These are phyloP conservation scores for Erysimum cheiri DNA, from an alignment of 441 rosid genomes.

Conservation along the genomic window DNA sequence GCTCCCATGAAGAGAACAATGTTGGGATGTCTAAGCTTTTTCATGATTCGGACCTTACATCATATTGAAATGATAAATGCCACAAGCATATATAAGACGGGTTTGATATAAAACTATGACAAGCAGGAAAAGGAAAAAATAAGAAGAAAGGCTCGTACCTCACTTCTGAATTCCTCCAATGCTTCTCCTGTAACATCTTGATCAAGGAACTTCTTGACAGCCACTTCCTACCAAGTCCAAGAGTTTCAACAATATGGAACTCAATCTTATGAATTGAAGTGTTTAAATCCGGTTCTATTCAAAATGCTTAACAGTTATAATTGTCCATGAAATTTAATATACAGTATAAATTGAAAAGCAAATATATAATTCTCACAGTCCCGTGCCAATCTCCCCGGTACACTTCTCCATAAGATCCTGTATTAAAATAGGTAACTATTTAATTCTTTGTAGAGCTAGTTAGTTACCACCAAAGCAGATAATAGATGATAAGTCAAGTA, in stretches of 20 bases:
- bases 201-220: slow-evolving; percentile 78
- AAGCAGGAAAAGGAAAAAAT: neutral
- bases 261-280: slow-evolving; percentile 27
- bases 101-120: slow-evolving; percentile 5
- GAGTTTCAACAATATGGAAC: slow-evolving; percentile 40
- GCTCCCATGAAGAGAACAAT: slow-evolving; percentile 93
- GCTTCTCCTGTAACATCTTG: slow-evolving; percentile 72
- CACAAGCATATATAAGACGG: slow-evolving; percentile 11
- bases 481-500: slow-evolving; percentile 47
- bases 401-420: slow-evolving; percentile 99
- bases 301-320: slow-evolving; percentile 17
- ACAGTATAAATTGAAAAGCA: neutral
- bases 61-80: slow-evolving; percentile 14
- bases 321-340: neutral
- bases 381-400: slow-evolving; percentile 97
- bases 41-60: slow-evolving; percentile 70
- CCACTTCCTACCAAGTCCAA: slow-evolving; percentile 67
- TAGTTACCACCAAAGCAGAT: slow-evolving; percentile 41
- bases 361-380: slow-evolving; percentile 70
- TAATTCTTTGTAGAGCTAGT: slow-evolving; percentile 21
- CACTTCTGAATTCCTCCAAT: slow-evolving; percentile 76
- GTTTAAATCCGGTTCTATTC: neutral
- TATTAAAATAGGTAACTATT: slow-evolving; percentile 41
- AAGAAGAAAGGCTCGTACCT: slow-evolving; percentile 50
- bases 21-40: slow-evolving; percentile 71